Evolutionary conservation across 139 green algal species (phyloP).

Genomic region (Closterium sp.): DNA sequence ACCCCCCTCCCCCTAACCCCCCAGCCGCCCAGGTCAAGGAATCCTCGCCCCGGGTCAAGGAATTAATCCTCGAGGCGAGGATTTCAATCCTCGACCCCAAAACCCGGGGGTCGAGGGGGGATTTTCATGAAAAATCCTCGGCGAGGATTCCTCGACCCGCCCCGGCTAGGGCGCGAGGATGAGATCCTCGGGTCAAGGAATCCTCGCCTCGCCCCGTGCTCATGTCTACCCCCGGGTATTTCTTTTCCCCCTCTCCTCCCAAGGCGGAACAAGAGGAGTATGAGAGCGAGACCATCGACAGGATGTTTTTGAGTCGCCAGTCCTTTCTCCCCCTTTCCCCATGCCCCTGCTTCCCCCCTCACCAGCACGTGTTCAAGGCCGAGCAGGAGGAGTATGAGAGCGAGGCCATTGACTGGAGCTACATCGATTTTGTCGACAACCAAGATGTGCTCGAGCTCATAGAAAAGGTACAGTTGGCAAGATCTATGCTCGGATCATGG

Average conservation of each 20-base stretch:
- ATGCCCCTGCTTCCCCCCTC: neutral
- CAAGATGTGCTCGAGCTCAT: constrained; percentile 96
- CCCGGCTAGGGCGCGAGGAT: no score
- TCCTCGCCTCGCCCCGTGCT: no score
- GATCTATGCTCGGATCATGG: constrained; percentile 13
- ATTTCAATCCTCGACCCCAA: no score
- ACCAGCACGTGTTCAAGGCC: constrained; percentile 68
- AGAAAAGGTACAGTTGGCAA: constrained; percentile 49
- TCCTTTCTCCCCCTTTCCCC: neutral
- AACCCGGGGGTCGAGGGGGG: no score
- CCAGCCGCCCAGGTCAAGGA: no score
- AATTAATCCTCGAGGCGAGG: no score
- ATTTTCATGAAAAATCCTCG: no score
- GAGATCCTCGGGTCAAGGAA: no score
- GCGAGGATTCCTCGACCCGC: no score
- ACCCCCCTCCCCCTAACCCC: no score
- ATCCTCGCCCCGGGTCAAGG: no score
- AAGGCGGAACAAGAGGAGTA: constrained; percentile 32
- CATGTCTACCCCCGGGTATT: no score
- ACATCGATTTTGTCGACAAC: constrained; percentile 98
- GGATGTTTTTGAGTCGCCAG: constrained; percentile 54
- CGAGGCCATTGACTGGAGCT: constrained; percentile 97
- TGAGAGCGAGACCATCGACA: constrained; percentile 88
- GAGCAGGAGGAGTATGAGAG: constrained; percentile 98
- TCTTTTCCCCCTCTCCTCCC: neutral